Conservation (phyloP, 495 filamentous ascomycete species). For the Hypoxylon crocopeplum region DNA sequence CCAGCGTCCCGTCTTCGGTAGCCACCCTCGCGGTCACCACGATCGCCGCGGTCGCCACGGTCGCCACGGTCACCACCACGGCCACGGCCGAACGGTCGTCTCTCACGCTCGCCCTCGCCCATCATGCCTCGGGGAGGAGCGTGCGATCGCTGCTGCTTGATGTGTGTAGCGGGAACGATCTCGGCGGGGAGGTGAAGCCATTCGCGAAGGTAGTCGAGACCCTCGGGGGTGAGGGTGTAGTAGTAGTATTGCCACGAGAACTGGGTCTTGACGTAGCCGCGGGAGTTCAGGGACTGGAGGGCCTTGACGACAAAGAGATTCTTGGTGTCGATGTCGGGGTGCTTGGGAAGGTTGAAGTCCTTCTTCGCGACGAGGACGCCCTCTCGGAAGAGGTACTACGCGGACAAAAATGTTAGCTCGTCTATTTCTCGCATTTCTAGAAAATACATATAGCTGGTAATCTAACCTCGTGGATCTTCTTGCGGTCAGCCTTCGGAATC, state of each 20-base stretch:
- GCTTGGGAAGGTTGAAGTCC: conserved; percentile 94
- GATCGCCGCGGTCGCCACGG: conserved; percentile 62
- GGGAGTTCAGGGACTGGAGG: conserved; percentile 94
- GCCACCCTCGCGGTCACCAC: conserved; percentile 89
- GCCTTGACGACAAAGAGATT: conserved; percentile 99
- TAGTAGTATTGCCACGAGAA: conserved; percentile 99
- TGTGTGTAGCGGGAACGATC: conserved; percentile 99
- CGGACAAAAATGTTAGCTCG: conserved; percentile 45
- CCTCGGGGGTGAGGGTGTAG: conserved; percentile 99
- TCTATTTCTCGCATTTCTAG: conserved; percentile 4
- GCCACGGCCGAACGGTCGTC: conserved; percentile 69
- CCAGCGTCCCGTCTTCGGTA: conserved; percentile 88
- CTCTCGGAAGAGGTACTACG: conserved; percentile 98
- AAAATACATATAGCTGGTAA: conserved; percentile 5
- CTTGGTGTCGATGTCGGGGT: conserved; percentile 95
- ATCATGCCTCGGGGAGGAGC: conserved; percentile 98
- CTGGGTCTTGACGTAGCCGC: conserved; percentile 98
- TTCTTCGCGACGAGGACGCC: conserved; percentile 99
- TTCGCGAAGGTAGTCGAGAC: conserved; percentile 99
- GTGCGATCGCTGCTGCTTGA: conserved; percentile 99
- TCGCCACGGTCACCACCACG: conserved; percentile 70
- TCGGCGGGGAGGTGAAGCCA: conserved; percentile 99
- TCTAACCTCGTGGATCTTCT: conserved; percentile 91
- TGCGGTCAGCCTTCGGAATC: conserved; percentile 99
- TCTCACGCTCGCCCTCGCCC: conserved; percentile 85